Percentiles rank a stretch among this genome's conserved stretches.
Conservation (phyloP, 108 stramenopile genomes). For the Skeletonema costatum region DNA sequence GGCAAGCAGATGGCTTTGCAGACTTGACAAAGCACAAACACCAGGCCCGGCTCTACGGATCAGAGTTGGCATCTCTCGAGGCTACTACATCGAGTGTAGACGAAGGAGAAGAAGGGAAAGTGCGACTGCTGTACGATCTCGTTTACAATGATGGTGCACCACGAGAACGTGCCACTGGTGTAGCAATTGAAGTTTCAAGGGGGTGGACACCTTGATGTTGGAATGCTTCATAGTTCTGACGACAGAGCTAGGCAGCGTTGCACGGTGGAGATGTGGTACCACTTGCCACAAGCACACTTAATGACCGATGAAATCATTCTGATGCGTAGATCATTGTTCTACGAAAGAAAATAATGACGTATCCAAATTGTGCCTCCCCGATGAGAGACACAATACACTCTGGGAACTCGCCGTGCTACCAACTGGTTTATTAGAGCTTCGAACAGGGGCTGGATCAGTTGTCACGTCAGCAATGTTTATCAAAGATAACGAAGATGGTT, state of each 20-base stretch:
- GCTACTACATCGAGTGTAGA: conserved; percentile 82
- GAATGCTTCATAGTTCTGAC: conserved; percentile 70
- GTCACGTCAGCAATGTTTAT: conserved; percentile 29
- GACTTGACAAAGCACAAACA: conserved; percentile 78
- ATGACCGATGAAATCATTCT: conserved; percentile 69
- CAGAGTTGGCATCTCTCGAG: conserved; percentile 51
- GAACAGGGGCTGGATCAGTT: conserved; percentile 62
- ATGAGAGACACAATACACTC: conserved; percentile 55
- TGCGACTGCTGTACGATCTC: conserved; percentile 80
- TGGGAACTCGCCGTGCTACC: conserved; percentile 82
- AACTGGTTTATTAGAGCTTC: conserved; percentile 76
- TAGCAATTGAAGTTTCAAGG: conserved; percentile 62
- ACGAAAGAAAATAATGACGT: conserved; percentile 57
- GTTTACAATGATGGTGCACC: conserved; percentile 69
- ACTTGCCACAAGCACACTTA: conserved; percentile 56
- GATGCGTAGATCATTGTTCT: conserved; percentile 60
- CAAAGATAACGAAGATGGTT: conserved; percentile 41
- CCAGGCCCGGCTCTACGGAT: conserved; percentile 54
- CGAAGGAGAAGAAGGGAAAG: conserved; percentile 87
- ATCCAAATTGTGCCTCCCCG: conserved; percentile 63
- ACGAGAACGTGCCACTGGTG: conserved; percentile 55
- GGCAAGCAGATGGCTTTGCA: conserved; percentile 69
- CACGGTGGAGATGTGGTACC: conserved; percentile 86
- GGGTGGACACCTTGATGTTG: conserved; percentile 83
- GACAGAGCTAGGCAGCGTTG: conserved; percentile 69